Conservation (phyloP, 129 eudicot species). For the Apium graveolens region DNA sequence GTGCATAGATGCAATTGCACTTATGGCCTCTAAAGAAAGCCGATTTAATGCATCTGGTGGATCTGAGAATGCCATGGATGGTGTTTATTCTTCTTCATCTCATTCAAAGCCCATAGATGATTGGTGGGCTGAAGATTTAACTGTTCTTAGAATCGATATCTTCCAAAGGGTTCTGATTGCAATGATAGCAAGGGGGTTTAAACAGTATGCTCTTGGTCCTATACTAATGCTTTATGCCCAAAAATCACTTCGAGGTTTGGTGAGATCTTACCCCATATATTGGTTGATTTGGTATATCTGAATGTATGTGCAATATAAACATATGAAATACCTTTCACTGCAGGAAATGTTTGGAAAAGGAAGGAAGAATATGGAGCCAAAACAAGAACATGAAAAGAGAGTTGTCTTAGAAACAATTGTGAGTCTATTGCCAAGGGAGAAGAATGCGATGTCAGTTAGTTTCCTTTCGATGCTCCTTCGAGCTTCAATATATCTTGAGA, state of each 20-base stretch:
- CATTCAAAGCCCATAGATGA: conserved; percentile 50
- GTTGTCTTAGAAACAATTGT: conserved; percentile 85
- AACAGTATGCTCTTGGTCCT: conserved; percentile 86
- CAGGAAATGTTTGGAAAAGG: conserved; percentile 78
- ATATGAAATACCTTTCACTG: background rate
- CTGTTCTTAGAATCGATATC: conserved; percentile 60
- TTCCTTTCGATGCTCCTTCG: conserved; percentile 87
- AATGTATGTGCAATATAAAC: background rate
- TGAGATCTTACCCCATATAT: conserved; percentile 41
- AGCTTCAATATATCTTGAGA: conserved; percentile 67
- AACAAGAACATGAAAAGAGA: conserved; percentile 78
- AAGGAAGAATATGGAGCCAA: conserved; percentile 56
- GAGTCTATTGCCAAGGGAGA: conserved; percentile 81
- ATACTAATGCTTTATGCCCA: conserved; percentile 88
- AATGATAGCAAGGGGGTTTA: conserved; percentile 84
- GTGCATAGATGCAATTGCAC: conserved; percentile 78
- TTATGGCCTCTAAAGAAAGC: conserved; percentile 60
- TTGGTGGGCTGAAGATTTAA: conserved; percentile 99
- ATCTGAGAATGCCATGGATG: conserved; percentile 26
- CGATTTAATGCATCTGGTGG: conserved; percentile 28
- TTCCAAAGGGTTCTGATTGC: conserved; percentile 89
- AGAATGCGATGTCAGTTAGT: conserved; percentile 71
- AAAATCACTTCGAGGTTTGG: conserved; percentile 90
- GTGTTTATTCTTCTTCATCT: conserved; percentile 29
- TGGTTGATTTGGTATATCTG: background rate